phyloP scores from a whole-genome alignment of 345 rosid species.

The Eucalyptus pumila region DNA sequence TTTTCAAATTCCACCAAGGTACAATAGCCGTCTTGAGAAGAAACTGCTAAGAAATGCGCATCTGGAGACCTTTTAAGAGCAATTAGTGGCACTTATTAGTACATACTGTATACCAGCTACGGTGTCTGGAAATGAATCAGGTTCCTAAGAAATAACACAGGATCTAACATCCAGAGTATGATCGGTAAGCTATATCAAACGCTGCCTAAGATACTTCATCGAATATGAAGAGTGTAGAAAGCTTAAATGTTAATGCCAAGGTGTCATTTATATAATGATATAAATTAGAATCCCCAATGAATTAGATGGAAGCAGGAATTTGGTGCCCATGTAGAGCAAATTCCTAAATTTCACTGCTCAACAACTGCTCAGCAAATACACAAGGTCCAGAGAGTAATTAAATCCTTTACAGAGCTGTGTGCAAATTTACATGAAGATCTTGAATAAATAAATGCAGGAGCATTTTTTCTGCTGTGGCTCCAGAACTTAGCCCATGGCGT shows the following conservation, averaged over 20 bases:
- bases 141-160: neutral
- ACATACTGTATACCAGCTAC: neutral
- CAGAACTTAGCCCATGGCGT: neutral
- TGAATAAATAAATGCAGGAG: neutral
- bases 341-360: neutral
- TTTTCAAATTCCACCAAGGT: conserved; percentile 73
- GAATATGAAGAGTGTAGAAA: neutral
- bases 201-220: neutral
- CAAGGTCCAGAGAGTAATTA: neutral
- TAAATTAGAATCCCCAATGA: neutral
- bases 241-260: neutral
- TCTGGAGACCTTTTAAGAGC: conserved; percentile 41
- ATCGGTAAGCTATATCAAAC: neutral
- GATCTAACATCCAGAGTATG: neutral
- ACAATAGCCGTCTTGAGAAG: conserved; percentile 97
- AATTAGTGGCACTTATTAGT: neutral
- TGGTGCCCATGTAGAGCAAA: neutral
- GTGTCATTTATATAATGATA: neutral
- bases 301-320: neutral
- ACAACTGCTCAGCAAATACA: neutral
- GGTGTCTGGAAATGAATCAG: neutral
- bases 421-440: neutral
- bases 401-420: neutral
- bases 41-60: conserved; percentile 55
- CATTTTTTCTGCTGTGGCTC: neutral